Percentiles rank a stretch among this genome's conserved stretches.
phyloP scores from a whole-genome alignment of 2,329 filamentous ascomycete species.

The Trichophyton rubrum region DNA sequence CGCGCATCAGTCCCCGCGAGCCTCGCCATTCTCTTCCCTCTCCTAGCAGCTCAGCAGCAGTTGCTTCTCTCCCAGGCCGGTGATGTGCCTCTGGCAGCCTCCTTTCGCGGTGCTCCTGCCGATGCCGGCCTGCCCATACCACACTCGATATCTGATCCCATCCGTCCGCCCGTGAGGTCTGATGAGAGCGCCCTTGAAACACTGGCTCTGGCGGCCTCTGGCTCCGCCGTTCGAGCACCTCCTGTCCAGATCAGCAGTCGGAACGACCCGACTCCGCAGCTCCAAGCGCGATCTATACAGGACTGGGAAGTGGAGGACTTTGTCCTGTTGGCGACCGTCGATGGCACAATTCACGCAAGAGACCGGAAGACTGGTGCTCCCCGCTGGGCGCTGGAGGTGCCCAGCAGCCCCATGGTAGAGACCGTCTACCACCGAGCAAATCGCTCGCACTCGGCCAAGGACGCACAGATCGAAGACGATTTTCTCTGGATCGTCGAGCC shows the following conservation, averaged over 20 bases:
- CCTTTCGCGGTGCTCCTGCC: conserved; percentile 17
- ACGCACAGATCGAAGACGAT: conserved; percentile 56
- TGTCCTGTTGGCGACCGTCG: conserved; percentile 98
- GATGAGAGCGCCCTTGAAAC: conserved; percentile 94
- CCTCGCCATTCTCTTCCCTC: conserved; percentile 46
- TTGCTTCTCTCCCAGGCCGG: conserved; percentile 26
- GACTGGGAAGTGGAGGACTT: conserved; percentile 99
- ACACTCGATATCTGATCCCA: conserved; percentile 11
- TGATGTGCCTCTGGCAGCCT: conserved; percentile 20
- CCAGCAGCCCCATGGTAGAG: conserved; percentile 76
- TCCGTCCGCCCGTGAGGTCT: conserved; percentile 18
- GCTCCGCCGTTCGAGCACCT: conserved; percentile 73
- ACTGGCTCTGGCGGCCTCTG: conserved; percentile 74
- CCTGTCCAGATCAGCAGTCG: conserved; percentile 57
- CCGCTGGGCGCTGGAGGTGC: conserved; percentile 71
- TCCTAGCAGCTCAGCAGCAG: conserved; percentile 55
- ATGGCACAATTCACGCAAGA: conserved; percentile 85
- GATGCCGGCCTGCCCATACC: conserved; percentile 13
- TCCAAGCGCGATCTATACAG: conserved; percentile 90
- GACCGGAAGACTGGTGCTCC: conserved; percentile 75
- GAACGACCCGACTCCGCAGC: conserved; percentile 65
- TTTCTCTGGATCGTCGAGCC: conserved; percentile 95
- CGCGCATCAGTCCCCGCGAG: conserved; percentile 43
- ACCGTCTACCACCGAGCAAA: conserved; percentile 69
- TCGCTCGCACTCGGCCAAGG: conserved; percentile 33